phyloP scores from a whole-genome alignment of 192 early-diverging fungal genomes.

The Linderina pennispora region DNA sequence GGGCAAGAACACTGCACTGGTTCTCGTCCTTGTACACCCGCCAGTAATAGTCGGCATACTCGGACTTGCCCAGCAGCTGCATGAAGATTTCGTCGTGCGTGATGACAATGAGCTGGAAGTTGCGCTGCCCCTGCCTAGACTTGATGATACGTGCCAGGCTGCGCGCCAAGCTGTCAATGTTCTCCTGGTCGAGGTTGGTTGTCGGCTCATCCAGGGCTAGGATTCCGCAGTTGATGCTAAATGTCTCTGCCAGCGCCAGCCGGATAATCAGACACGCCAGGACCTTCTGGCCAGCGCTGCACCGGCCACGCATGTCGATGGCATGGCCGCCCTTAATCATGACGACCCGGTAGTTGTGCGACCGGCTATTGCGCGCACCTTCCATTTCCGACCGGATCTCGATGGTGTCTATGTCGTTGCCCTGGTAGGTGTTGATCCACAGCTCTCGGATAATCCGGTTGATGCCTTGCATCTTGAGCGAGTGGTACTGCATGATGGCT shows the following conservation, averaged over 20 bases:
- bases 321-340: constrained; percentile 84
- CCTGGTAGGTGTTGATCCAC: constrained; percentile 95
- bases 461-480: constrained; percentile 93
- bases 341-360: constrained; percentile 90
- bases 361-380: constrained; percentile 56
- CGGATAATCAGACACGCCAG: constrained; percentile 95
- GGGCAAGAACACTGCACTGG: constrained; percentile 36
- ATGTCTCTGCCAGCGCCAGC: constrained; percentile 91
- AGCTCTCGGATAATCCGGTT: constrained; percentile 95
- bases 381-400: constrained; percentile 91
- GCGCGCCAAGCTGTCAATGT: constrained; percentile 80
- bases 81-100: constrained; percentile 98
- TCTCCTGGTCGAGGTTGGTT: constrained; percentile 88
- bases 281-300: constrained; percentile 96
- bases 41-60: constrained; percentile 84
- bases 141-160: constrained; percentile 79
- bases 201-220: constrained; percentile 97
- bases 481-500: constrained; percentile 87
- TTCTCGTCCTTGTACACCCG: constrained; percentile 75
- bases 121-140: constrained; percentile 65
- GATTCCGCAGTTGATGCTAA: constrained; percentile 88
- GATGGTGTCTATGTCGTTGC: constrained; percentile 93
- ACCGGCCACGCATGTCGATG: constrained; percentile 91
- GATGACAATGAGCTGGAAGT: constrained; percentile 97
- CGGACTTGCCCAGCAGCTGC: constrained; percentile 66